phyloP scores from a whole-genome alignment of 495 filamentous ascomycete genomes.

The Platismatia glauca region DNA sequence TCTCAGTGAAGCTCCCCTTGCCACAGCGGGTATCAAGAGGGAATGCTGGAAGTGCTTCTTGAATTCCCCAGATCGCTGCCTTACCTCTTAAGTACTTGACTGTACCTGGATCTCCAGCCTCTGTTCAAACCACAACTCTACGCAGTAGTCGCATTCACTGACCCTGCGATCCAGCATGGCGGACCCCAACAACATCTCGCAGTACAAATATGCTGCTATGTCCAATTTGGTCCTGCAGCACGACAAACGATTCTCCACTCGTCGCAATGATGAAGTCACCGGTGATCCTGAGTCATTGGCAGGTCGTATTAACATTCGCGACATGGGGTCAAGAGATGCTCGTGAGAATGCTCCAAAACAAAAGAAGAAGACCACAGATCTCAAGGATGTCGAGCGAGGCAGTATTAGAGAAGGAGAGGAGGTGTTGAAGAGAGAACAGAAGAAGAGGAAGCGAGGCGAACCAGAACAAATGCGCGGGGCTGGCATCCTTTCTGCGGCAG shows the following conservation, averaged over 20 bases:
- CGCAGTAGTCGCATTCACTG: constrained; percentile 21
- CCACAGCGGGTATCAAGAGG: background rate
- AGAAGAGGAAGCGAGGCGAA: constrained; percentile 73
- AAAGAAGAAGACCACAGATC: constrained; percentile 51
- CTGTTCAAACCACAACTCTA: background rate
- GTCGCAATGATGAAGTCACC: constrained; percentile 86
- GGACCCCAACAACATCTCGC: constrained; percentile 84
- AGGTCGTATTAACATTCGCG: constrained; percentile 80
- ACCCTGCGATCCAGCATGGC: constrained; percentile 52
- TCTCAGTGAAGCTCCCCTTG: background rate
- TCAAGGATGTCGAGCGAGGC: constrained; percentile 64
- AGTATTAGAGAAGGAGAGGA: constrained; percentile 77
- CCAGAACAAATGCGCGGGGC: constrained; percentile 62
- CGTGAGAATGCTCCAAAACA: constrained; percentile 73
- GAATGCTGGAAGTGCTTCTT: background rate
- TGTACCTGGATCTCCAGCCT: background rate
- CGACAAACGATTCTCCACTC: constrained; percentile 89
- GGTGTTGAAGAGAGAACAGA: constrained; percentile 76
- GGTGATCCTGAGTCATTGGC: constrained; percentile 97
- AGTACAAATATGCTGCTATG: constrained; percentile 99
- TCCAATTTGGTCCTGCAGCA: constrained; percentile 99
- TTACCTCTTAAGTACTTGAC: background rate
- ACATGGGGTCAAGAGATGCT: constrained; percentile 82
- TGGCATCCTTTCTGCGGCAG: constrained; percentile 75
- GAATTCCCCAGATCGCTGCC: background rate